Evolutionary conservation across 495 filamentous ascomycete genomes (phyloP), one percentile per base, ranked within the genome.

Genomic region (Annulohypoxylon moriforme): DNA sequence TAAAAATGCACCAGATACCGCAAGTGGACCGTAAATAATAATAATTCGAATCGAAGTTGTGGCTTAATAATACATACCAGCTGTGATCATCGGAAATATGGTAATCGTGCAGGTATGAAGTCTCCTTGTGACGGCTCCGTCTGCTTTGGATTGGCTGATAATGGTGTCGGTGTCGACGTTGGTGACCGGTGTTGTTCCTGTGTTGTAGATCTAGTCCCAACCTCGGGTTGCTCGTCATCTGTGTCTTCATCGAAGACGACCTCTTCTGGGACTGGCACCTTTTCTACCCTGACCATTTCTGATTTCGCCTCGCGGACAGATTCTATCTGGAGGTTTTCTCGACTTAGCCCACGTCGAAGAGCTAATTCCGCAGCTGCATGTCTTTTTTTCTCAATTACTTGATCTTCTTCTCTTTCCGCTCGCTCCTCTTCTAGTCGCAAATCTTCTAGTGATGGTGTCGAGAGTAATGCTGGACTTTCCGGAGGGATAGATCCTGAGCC

Each of bases 401-500:
- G 83, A 67, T 94, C 89, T 74, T 98, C 93, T 77, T 93, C 85
- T 38, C 81, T 76, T 67, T 85, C 87, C 0, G 89, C 80, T 22
- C 81, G 85, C 44, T 92, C 88, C 68, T 98, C 94, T 77, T 98
- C 94, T 50, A 85, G 83, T 71, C 91, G 89, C 24, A 97, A 74
- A 69, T 96, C 92, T 11, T 85, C 86, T 24, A 97, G 82, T 2
- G 92, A 91, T 3, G 88, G 85, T 0, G 81, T 79, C 14, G 74
- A 60, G 27, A 62, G 56, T n/a, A 78, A 47, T 44, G 80, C 76
- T 20, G 76, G 73, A 57, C 79, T 80, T 44, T 78, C 78, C 52
- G 73, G 78, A 40, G 76, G 73, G 22, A 75, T 71, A 18, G 80
- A 76, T 20, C 72, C 79, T 40, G 79, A 75, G 63, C 76, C 68